phyloP scores from a whole-genome alignment of 2,329 filamentous ascomycete species.

The Exophiala lecanii-corni region DNA sequence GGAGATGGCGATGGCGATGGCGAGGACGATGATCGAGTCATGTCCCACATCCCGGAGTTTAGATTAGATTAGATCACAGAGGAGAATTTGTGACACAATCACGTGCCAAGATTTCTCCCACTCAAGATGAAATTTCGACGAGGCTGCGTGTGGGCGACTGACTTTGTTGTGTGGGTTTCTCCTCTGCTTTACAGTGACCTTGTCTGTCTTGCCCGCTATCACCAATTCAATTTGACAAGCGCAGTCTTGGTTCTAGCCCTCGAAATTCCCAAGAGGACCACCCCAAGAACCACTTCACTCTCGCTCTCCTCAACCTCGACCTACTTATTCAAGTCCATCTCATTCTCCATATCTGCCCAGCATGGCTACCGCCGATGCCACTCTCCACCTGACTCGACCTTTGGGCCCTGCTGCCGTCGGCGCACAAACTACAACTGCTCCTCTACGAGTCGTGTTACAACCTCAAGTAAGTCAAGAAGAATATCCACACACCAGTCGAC shows the following conservation, averaged over 20 bases:
- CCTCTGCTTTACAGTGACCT: too few species aligned
- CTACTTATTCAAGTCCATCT: not conserved
- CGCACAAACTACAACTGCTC: constrained; percentile 79
- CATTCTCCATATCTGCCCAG: constrained; percentile 48
- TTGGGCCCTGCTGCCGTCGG: constrained; percentile 75
- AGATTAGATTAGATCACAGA: constrained; percentile 17
- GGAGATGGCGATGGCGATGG: not conserved
- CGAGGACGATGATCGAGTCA: too few species aligned
- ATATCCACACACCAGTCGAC: not conserved
- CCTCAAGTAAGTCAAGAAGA: constrained; percentile 65
- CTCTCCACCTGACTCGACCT: constrained; percentile 91
- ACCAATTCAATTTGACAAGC: not conserved
- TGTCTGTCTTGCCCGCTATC: too few species aligned
- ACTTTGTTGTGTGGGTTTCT: not conserved
- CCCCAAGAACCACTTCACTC: too few species aligned
- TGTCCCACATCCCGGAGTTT: too few species aligned
- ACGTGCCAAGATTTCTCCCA: constrained; percentile 2
- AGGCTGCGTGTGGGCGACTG: constrained; percentile 11
- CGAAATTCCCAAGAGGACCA: too few species aligned
- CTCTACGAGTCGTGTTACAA: constrained; percentile 90
- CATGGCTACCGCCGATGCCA: constrained; percentile 81
- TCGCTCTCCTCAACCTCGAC: too few species aligned
- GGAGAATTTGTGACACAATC: not conserved
- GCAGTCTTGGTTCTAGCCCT: constrained; percentile 1
- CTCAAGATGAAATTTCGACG: constrained; percentile 13